A percentile compares a stretch with the other conserved stretches of the same genome.
Conservation (phyloP, 176 grass and related monocot species). For the Zea mays region DNA sequence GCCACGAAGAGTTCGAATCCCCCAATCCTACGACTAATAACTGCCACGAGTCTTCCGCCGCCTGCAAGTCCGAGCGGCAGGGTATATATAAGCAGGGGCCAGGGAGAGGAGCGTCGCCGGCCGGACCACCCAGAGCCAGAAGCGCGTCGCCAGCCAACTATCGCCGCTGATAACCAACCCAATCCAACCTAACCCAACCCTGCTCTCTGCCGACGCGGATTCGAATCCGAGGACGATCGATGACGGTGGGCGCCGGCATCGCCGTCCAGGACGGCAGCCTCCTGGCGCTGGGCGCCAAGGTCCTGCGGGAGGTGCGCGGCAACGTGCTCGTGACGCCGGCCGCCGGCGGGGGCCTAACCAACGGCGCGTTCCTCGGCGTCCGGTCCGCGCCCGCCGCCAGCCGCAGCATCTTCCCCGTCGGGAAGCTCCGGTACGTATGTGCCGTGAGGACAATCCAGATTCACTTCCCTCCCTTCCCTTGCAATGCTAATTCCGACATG, state of each 20-base stretch:
- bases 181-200: background rate
- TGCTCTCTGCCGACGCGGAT: background rate
- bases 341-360: constrained; percentile 44
- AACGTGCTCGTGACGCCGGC: constrained; percentile 66
- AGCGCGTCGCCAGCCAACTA: background rate
- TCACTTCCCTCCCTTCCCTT: no score
- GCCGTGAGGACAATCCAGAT: no score
- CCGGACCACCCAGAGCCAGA: background rate
- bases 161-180: background rate
- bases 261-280: constrained; percentile 61
- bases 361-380: constrained; percentile 70
- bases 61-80: no score
- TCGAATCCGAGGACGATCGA: constrained; percentile 39
- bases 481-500: no score
- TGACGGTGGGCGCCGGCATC: constrained; percentile 75
- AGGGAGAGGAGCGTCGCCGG: background rate
- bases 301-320: constrained; percentile 53
- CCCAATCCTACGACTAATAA: no score
- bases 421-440: constrained; percentile 63
- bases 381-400: constrained; percentile 45
- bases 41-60: no score
- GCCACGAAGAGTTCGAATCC: no score
- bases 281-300: constrained; percentile 50
- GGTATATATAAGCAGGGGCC: background rate
- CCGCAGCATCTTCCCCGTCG: constrained; percentile 71